Base-by-base conservation (phyloP, 2,329 filamentous ascomycete genomes). In the Epichloe baconii region DNA sequence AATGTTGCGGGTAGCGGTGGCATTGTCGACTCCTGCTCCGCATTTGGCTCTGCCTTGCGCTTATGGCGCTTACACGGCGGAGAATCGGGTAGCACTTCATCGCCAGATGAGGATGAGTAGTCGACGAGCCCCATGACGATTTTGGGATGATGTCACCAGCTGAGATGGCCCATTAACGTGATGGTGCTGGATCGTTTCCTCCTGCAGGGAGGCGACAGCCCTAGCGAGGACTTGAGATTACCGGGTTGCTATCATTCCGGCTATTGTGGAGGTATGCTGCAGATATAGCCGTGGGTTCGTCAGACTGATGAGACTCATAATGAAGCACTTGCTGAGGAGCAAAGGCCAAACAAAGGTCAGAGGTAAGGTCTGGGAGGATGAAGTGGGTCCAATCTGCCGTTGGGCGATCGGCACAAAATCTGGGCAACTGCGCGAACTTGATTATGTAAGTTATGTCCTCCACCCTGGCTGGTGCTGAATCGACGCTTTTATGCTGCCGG, bases 1-100 rank as follows among this genome's bases (percentile, higher is more conserved):
- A 98, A 97, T 51, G 79, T 71, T 12, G 81, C 68, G 8, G 90
- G 91, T 21, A 96, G 75, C 8, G 89, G 86, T 34, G 87, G 88
- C 37, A 90, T 68, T 5, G 57, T 59, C 4, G 64, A 57, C 38
- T 52, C 52, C 3, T 48, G 21, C 21, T 36, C 45, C 40, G 42
- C 21, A 38, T 43, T 19, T 19, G 44, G 10, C 23, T 48, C 47
- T 37, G 47, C 6, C 12, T 44, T 45, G 34, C 31, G 37, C 44
- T 51, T 55, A 40, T 31, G 44, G 14, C 53, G 54, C 50, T 56
- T 56, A 15, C 41, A 41, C 12, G 48, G 48, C 26, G 54, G 75
- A 26, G 52, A 44, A 31, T 52, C 53, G 19, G 50, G 54, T 43
- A 57, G 54, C 26, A 53, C 54, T 19, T 58, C 61, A 38, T 56